These are phyloP conservation scores for Paramecium biaurelia DNA, from an alignment of 73 alveolate genomes.

Conservation along the genomic window DNA sequence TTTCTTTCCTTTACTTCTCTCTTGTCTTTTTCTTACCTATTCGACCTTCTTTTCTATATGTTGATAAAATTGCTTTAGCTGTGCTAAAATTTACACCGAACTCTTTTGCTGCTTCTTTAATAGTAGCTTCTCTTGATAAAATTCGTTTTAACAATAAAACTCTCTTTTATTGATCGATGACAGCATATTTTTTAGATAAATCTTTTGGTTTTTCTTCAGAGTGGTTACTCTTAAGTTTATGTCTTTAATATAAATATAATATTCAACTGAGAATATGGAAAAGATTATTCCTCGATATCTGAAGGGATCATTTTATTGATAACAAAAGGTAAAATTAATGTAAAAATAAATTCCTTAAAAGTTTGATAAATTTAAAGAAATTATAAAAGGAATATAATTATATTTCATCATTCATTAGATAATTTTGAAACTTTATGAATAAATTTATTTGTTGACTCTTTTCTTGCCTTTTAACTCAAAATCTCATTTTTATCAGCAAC, in stretches of 20 bases:
- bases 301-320: background rate
- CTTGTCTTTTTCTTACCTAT: slow-evolving; percentile 61
- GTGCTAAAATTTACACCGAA: slow-evolving; percentile 57
- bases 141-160: slow-evolving; percentile 6
- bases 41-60: slow-evolving; percentile 58
- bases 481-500: slow-evolving; percentile 38
- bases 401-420: background rate
- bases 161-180: background rate
- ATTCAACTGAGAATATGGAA: background rate
- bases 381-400: background rate
- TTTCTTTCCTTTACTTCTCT: background rate
- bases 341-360: background rate
- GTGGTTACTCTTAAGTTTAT: background rate
- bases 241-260: background rate
- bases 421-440: background rate
- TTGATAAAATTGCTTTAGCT: slow-evolving; percentile 56
- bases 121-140: slow-evolving; percentile 42
- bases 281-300: background rate
- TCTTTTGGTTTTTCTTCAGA: background rate
- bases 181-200: slow-evolving; percentile 23
- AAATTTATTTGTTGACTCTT: background rate
- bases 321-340: background rate
- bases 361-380: background rate
- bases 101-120: slow-evolving; percentile 63
- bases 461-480: background rate